phyloP scores from a whole-genome alignment of 73 alveolate species.

The Effrenium voratum region DNA sequence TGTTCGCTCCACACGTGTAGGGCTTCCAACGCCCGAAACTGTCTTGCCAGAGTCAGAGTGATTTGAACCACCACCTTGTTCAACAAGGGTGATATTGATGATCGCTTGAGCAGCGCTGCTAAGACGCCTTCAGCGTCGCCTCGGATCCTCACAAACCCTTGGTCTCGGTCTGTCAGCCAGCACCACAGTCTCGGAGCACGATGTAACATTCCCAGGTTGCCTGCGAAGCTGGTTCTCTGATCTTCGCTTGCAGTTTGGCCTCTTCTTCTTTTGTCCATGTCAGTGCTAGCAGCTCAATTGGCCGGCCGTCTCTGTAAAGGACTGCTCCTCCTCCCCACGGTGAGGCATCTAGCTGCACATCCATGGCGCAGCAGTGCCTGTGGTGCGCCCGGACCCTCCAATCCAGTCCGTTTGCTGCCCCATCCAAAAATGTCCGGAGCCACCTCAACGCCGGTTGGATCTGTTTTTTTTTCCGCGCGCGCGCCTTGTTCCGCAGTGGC shows the following conservation, averaged over 20 bases:
- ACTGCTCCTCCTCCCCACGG: slow-evolving; percentile 41
- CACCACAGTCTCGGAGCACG: slow-evolving; percentile 1
- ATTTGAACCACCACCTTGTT: not conserved
- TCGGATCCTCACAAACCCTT: slow-evolving; percentile 1
- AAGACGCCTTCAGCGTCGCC: slow-evolving; percentile 25
- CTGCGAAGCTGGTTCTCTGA: slow-evolving; percentile 24
- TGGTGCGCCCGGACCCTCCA: not conserved
- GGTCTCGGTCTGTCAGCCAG: not conserved
- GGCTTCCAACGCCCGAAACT: not conserved
- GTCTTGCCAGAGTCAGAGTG: not conserved
- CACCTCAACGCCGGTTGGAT: slow-evolving; percentile 10
- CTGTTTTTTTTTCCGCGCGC: no score
- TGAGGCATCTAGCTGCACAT: slow-evolving; percentile 32
- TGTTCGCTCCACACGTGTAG: slow-evolving; percentile 40
- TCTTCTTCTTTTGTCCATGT: not conserved
- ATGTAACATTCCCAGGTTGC: slow-evolving; percentile 32
- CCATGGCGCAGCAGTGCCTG: not conserved
- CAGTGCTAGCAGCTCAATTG: not conserved
- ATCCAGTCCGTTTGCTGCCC: not conserved
- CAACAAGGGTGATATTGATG: not conserved
- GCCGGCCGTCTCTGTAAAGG: not conserved
- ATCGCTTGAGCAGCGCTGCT: not conserved
- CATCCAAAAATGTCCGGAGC: not conserved
- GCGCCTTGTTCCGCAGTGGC: no score
- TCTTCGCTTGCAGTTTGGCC: not conserved